Evolutionary conservation across 129 eudicot genomes (phyloP).

Genomic region (Centella asiatica): DNA sequence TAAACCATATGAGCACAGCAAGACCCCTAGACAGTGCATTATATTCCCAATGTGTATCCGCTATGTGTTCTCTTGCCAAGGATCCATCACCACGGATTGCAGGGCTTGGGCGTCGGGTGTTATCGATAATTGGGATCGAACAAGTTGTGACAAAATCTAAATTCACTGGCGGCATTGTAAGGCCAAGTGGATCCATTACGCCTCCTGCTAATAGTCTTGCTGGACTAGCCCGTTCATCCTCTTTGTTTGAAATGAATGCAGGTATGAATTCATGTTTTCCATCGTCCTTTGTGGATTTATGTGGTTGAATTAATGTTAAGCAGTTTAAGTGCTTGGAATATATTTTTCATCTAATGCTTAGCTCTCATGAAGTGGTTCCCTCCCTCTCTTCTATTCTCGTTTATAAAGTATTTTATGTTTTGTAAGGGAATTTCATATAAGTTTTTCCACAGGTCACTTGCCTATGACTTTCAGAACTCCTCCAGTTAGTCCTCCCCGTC

Average conservation of each 20-base stretch:
- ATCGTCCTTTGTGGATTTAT: not conserved
- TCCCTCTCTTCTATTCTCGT: not conserved
- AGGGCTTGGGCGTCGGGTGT: conserved; percentile 69
- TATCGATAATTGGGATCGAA: conserved; percentile 79
- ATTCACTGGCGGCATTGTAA: conserved; percentile 24
- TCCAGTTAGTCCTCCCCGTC: conserved; percentile 95
- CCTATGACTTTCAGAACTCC: conserved; percentile 83
- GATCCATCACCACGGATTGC: conserved; percentile 87
- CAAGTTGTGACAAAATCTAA: conserved; percentile 64
- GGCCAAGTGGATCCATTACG: conserved; percentile 42
- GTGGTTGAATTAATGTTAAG: too few relatives aligned
- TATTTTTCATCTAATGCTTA: not conserved
- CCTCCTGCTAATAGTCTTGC: conserved; percentile 38
- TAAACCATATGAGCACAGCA: conserved; percentile 45
- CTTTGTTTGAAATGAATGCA: conserved; percentile 90
- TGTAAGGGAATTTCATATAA: not conserved
- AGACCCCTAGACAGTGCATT: conserved; percentile 63
- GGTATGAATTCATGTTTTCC: conserved; percentile 28
- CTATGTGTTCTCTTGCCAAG: conserved; percentile 78
- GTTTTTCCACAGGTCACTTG: conserved; percentile 36
- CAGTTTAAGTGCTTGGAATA: not conserved
- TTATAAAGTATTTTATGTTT: not conserved
- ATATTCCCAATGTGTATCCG: conserved; percentile 78
- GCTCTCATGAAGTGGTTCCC: not conserved
- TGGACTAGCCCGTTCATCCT: conserved; percentile 75